Base-by-base conservation (phyloP, 805 yeast species). In the Hemisphaericaspora nanyangensis region DNA sequence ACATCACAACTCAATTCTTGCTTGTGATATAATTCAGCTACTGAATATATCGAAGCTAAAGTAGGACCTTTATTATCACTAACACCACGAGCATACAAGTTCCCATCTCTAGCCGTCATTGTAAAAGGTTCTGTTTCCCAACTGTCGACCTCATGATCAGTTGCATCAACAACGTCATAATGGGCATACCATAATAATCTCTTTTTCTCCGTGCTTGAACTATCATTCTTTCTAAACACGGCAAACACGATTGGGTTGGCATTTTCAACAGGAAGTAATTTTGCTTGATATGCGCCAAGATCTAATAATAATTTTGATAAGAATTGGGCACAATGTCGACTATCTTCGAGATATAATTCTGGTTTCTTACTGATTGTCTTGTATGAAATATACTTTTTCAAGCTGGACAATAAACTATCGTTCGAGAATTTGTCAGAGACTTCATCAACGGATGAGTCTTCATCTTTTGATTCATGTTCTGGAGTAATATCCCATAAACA, bases 61-160 rank as follows among this genome's bases (percentile, higher is more conserved):
- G 85, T 65, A 0, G 99, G 99, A 0, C 99, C 99, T 58, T 91
- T 91, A 59, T 91, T 93, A 55, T 91, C 99, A 33, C 93, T 80
- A 0, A 84, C 93, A 41, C 99, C 99, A 55, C 99, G 74, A 1
- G 91, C 98, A 51, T 85, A 85, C 43, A 91, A 55, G 51, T 82
- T 88, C 0, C 98, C 98, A 56, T 91, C 83, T 43, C 75, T 72
- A 3, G 95, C 84, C 0, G 84, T 75, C 55, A 93, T 58, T 17
- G 64, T 61, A 56, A 84, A 93, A 0, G 98, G 98, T 45, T 83
- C 81, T 0, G 93, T 76, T 7, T 68, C 57, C 97, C 98, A 91
- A 22, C 69, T 69, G 5, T 68, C 70, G n/a, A 47, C 53, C 17
- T 68, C 63, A 25, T 43, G 38, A 36, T 72, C 72, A 25, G 77